Percentiles rank a stretch among this genome's conserved stretches.
Evolutionary conservation across 202 grass and related monocot species (phyloP).

Genomic region (Schoenoplectus triqueter): DNA sequence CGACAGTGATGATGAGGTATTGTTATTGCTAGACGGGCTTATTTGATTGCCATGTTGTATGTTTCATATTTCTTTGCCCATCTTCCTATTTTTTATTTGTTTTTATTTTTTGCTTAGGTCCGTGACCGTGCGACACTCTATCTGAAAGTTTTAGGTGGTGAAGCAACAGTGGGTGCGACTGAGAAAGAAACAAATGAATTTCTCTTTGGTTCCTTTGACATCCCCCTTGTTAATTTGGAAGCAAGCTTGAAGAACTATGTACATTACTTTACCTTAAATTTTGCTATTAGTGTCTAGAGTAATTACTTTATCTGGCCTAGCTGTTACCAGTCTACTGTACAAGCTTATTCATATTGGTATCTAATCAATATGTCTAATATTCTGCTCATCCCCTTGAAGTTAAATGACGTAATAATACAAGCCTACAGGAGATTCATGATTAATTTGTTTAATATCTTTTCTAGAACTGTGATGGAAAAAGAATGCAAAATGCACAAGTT

Average conservation of each 20-base stretch:
- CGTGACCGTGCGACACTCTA: conserved; percentile 94
- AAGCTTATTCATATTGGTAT: conserved; percentile 8
- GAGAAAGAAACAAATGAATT: conserved; percentile 86
- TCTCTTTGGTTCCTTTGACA: conserved; percentile 93
- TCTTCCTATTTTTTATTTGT: not conserved
- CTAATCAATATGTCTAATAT: not conserved
- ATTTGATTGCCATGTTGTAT: not conserved
- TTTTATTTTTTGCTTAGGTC: conserved; percentile 49
- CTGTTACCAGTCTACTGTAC: conserved; percentile 13
- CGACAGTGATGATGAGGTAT: conserved; percentile 99
- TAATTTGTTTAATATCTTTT: not conserved
- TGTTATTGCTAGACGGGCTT: not conserved
- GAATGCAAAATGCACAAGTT: not conserved
- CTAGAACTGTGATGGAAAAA: not conserved
- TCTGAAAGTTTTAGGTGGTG: conserved; percentile 68
- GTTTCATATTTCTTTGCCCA: conserved; percentile 8
- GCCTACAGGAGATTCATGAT: not conserved
- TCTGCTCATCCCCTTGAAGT: not conserved
- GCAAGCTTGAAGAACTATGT: conserved; percentile 83
- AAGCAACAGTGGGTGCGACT: conserved; percentile 66
- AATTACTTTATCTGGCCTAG: not conserved
- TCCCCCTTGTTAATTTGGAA: conserved; percentile 92
- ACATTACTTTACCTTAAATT: conserved; percentile 31
- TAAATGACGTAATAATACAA: not conserved
- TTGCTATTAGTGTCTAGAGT: conserved; percentile 33